Evolutionary conservation across 306 rosid genomes (phyloP), one percentile per base, ranked within the genome.

Genomic region (Cucurbita moschata): DNA sequence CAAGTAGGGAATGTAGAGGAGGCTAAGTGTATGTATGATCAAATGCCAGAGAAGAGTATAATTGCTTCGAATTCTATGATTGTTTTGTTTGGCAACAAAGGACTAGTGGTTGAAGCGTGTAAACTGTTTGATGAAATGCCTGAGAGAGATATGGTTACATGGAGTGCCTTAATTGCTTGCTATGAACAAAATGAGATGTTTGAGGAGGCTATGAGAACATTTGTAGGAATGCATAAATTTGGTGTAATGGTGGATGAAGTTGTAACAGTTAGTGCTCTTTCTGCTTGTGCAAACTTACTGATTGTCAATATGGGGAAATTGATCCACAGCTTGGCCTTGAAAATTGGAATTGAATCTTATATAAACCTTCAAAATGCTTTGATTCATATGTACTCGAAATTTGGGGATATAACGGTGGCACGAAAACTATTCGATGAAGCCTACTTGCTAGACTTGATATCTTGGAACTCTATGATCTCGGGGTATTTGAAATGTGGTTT

Each of bases 401-500:
- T 85, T 13, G 91, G 89, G 77, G 87, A 81, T 73, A 81, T 87
- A 79, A 42, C 75, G 78, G 83, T 81, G 77, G 93, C 97, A 1
- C 75, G 63, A 15, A 81, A 73, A 51, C 66, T 92, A 82, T 92
- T 92, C 77, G 71, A 74, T 68, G 80, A 68, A 42, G 86, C 96
- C 75, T 78, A 72, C 47, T 72, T 75, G 35, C 76, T 85, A 81
- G 96, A 92, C 81, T 76, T 71, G 82, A 82, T 92, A 63, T 86
- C 97, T 50, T 92, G 97, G 97, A 92, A 92, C 82, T 89, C 97
- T 1, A 86, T 89, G 96, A 80, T 92, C 71, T 89, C 97, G 1
- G 96, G 93, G 56, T 85, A 86, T 87, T 66, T 89, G 80, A 92
- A 64, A 80, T 87, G 86, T 14, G 88, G 93, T 71, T 78, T 69